These are phyloP conservation scores for Wickerhamomyces xylosicus DNA, from an alignment of 805 yeast genomes.

Conservation along the genomic window DNA sequence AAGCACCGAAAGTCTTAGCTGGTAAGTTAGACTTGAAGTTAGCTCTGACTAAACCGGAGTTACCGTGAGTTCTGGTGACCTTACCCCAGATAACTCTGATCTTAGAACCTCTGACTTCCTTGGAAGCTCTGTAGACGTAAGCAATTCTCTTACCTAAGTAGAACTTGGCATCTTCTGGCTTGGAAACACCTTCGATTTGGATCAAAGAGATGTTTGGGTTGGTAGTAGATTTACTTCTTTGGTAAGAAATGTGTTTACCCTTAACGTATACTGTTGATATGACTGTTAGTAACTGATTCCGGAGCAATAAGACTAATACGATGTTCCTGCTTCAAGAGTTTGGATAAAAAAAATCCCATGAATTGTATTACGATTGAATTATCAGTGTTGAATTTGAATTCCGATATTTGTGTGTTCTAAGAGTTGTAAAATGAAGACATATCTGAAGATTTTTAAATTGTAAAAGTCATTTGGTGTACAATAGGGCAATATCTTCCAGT, in stretches of 20 bases:
- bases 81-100: conserved; percentile 99
- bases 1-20: conserved; percentile 99
- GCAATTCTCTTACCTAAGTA: conserved; percentile 99
- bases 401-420: no score
- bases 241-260: conserved; percentile 99
- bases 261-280: conserved; percentile 82
- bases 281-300: conserved; percentile 13
- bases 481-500: no score
- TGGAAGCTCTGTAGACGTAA: conserved; percentile 97
- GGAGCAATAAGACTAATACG: no score
- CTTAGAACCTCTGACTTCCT: conserved; percentile 97
- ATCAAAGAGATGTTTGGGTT: conserved; percentile 97
- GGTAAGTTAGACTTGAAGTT: conserved; percentile 98
- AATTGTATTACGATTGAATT: no score
- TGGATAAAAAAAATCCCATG: no score
- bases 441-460: no score
- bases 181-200: conserved; percentile 92
- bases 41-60: conserved; percentile 97
- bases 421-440: no score
- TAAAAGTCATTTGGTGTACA: no score
- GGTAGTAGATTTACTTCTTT: conserved; percentile 96
- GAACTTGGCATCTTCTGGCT: conserved; percentile 93
- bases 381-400: no score
- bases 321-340: no score
- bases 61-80: conserved; percentile 98